Conservation (phyloP, 352 stramenopile genomes). For the Globisporangium okanoganense region DNA sequence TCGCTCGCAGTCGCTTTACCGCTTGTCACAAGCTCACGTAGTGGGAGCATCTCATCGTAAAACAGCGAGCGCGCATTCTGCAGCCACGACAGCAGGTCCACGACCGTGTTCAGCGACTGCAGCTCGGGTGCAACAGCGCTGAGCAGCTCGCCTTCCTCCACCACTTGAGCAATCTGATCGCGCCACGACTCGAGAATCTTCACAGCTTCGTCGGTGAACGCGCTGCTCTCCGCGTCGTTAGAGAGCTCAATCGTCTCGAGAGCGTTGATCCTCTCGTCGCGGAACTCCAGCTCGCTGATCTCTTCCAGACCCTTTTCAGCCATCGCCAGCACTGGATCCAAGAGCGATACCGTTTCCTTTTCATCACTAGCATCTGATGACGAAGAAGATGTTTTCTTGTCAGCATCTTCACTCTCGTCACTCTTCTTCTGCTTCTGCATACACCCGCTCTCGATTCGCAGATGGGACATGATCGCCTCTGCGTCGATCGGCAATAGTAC, state of each 20-base stretch:
- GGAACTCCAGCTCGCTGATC: conserved; percentile 62
- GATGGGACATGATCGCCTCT: conserved; percentile 54
- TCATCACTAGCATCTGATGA: background rate
- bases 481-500: conserved; percentile 23
- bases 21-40: conserved; percentile 54
- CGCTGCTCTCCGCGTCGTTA: conserved; percentile 25
- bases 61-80: conserved; percentile 74
- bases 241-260: conserved; percentile 55
- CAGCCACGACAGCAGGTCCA: conserved; percentile 74
- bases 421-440: conserved; percentile 37
- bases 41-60: conserved; percentile 67
- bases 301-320: conserved; percentile 59
- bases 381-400: background rate
- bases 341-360: conserved; percentile 23
- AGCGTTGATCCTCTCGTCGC: conserved; percentile 58
- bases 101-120: conserved; percentile 36
- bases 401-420: conserved; percentile 17
- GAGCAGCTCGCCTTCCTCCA: conserved; percentile 63
- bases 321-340: conserved; percentile 58
- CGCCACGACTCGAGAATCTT: conserved; percentile 68
- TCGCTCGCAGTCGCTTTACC: conserved; percentile 35
- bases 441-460: conserved; percentile 72
- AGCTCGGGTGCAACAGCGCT: conserved; percentile 66
- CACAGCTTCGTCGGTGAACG: conserved; percentile 56
- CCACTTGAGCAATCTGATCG: conserved; percentile 46